These are phyloP conservation scores for Fusarium newnesense DNA, from an alignment of 2,329 filamentous ascomycete genomes.

Conservation along the genomic window DNA sequence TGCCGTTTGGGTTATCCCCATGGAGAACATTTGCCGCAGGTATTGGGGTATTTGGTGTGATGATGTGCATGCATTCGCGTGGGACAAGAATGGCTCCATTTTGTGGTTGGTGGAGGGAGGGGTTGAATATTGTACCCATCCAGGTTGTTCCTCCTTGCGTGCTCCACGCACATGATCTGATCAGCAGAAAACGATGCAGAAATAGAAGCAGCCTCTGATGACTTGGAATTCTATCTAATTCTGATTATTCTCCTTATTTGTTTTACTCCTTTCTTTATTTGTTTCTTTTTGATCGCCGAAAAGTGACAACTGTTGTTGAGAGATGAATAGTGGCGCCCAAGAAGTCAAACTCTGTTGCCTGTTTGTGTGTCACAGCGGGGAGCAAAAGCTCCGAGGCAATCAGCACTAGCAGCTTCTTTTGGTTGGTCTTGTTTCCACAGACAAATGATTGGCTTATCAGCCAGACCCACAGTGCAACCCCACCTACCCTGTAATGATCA, in stretches of 20 bases:
- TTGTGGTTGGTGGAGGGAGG: background rate
- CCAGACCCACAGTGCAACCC: accelerated
- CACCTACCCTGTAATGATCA: background rate
- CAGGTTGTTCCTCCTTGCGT: background rate
- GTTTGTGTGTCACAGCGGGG: background rate
- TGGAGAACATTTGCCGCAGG: background rate
- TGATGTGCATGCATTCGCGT: background rate
- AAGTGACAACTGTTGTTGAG: background rate
- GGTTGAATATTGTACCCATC: background rate
- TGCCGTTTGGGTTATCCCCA: background rate
- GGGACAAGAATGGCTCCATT: background rate
- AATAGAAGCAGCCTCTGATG: background rate
- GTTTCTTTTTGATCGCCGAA: no score
- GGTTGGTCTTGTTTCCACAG: background rate
- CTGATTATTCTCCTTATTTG: accelerated
- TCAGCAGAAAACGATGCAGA: background rate
- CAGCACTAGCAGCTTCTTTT: background rate
- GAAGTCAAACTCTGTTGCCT: background rate
- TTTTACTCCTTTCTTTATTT: background rate
- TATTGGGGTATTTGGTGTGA: accelerated
- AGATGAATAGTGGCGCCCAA: no score
- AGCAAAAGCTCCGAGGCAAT: background rate
- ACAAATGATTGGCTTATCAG: background rate
- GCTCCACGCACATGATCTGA: background rate
- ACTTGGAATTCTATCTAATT: background rate